A percentile compares a stretch with the other conserved stretches of the same genome.
phyloP scores from a whole-genome alignment of 1,284 basidiomycete species.

The Earliella scabrosa region DNA sequence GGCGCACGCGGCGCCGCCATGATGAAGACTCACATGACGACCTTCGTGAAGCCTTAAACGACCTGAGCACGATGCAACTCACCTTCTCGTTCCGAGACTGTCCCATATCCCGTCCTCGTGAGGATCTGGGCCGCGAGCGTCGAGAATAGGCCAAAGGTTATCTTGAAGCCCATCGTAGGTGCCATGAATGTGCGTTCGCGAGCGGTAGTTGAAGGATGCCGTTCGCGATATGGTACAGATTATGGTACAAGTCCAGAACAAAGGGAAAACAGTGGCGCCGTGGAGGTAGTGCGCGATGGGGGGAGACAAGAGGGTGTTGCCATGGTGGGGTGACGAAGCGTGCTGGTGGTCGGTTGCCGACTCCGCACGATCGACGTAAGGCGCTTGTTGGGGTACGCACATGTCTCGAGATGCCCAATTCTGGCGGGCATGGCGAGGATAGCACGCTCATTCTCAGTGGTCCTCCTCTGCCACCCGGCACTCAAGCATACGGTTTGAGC shows the following conservation, averaged over 20 bases:
- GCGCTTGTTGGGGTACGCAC: neutral
- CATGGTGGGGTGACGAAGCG: neutral
- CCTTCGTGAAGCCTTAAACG: constrained; percentile 8
- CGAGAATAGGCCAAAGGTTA: constrained; percentile 19
- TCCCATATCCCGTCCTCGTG: constrained; percentile 16
- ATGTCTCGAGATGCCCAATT: no score
- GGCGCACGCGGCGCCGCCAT: constrained; percentile 15
- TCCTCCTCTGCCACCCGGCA: no score
- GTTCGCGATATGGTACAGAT: no score
- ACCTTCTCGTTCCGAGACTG: constrained; percentile 13
- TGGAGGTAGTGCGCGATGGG: neutral
- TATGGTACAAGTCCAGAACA: no score
- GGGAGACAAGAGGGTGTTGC: neutral
- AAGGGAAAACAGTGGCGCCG: no score
- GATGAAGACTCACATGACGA: constrained; percentile 24
- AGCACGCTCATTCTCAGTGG: no score
- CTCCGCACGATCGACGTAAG: neutral
- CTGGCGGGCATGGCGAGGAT: no score
- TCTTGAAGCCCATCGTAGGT: constrained; percentile 13
- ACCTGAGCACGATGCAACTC: constrained; percentile 10
- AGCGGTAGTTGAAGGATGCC: no score
- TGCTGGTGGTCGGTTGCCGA: neutral
- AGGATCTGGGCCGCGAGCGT: constrained; percentile 18
- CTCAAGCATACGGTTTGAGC: no score
- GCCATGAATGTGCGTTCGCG: constrained; percentile 22